Conservation (phyloP, 257 asterid genomes). For the Primulina eburnea region DNA sequence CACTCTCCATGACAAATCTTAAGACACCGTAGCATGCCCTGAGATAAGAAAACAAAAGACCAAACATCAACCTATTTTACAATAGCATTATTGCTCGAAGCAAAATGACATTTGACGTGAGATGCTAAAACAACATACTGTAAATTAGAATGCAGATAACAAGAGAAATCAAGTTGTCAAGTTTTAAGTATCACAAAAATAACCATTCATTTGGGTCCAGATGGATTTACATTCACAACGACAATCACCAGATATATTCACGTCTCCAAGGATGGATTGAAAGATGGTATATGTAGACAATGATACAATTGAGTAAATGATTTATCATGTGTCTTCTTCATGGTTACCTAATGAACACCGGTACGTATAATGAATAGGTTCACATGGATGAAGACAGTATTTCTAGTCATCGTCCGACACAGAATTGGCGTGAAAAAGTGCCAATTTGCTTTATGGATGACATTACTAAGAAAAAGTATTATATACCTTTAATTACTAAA, state of each 20-base stretch:
- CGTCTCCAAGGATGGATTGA: neutral
- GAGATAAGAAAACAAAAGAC: conserved; percentile 13
- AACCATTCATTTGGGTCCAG: neutral
- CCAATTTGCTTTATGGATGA: conserved; percentile 38
- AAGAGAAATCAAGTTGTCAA: no score
- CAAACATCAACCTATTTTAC: neutral
- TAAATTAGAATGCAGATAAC: neutral
- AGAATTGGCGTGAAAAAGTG: conserved; percentile 9
- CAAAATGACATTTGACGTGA: neutral
- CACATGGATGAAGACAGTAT: neutral
- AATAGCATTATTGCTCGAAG: neutral
- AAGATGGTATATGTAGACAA: neutral
- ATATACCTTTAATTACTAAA: neutral
- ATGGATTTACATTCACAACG: neutral
- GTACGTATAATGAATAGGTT: neutral
- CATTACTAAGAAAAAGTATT: neutral
- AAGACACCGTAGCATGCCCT: conserved; percentile 65
- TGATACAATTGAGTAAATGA: neutral
- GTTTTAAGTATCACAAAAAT: neutral
- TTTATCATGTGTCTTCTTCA: conserved; percentile 17
- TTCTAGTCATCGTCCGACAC: conserved; percentile 27
- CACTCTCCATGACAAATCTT: conserved; percentile 59
- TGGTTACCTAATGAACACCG: conserved; percentile 15
- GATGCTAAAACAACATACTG: neutral
- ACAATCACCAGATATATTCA: neutral